These are phyloP conservation scores for Wickerhamomyces sp. DNA, from an alignment of 1,139 yeast species.

Conservation along the genomic window DNA sequence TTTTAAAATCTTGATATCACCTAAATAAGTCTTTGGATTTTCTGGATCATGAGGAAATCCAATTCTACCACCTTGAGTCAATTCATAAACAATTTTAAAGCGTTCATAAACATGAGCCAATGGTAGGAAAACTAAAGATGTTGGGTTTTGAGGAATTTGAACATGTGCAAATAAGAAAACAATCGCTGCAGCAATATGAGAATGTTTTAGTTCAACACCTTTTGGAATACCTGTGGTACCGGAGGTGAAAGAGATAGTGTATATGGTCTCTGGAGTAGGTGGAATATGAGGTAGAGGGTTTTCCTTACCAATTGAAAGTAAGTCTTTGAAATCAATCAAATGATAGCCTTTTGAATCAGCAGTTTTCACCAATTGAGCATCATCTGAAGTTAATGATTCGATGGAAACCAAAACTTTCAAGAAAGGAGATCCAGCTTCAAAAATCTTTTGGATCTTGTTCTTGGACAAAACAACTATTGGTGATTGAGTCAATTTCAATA, in stretches of 20 bases:
- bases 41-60: constrained; percentile 44
- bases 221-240: constrained; percentile 56
- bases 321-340: constrained; percentile 19
- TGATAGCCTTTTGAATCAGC: constrained; percentile 18
- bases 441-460: constrained; percentile 28
- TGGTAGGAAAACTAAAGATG: constrained; percentile 42
- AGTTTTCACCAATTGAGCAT: constrained; percentile 9
- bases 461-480: constrained; percentile 36
- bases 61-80: constrained; percentile 32
- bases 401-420: constrained; percentile 24
- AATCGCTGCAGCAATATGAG: constrained; percentile 38
- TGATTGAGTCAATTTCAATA: constrained; percentile 34
- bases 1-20: constrained; percentile 40
- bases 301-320: constrained; percentile 35
- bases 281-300: constrained; percentile 32
- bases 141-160: constrained; percentile 20
- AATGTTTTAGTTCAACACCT: constrained; percentile 47
- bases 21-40: constrained; percentile 38
- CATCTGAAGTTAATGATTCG: constrained; percentile 18
- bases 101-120: constrained; percentile 66
- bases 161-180: constrained; percentile 24
- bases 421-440: constrained; percentile 19
- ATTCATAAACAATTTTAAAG: constrained; percentile 25
- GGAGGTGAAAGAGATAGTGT: constrained; percentile 49
- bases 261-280: constrained; percentile 40